phyloP scores from a whole-genome alignment of 176 grass and related monocot species.

The Cocos nucifera region DNA sequence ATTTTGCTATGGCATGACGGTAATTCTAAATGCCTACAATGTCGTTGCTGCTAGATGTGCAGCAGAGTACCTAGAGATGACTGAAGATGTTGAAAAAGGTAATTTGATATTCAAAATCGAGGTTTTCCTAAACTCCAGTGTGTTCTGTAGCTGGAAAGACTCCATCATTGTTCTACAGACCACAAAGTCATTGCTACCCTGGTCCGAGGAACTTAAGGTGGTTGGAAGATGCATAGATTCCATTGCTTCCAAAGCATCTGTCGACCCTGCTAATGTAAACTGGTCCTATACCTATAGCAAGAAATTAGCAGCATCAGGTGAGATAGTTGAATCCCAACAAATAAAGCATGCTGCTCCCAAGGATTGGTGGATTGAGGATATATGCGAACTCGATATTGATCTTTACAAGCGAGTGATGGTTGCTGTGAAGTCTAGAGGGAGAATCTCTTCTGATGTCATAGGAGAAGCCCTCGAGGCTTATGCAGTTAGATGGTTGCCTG shows the following conservation, averaged over 20 bases:
- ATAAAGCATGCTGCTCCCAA: constrained; percentile 38
- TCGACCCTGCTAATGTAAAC: constrained; percentile 68
- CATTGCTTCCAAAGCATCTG: constrained; percentile 80
- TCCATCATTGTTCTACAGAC: constrained; percentile 86
- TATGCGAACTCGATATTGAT: constrained; percentile 89
- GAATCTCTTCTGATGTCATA: constrained; percentile 80
- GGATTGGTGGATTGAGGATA: constrained; percentile 96
- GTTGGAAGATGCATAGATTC: constrained; percentile 86
- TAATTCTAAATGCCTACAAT: constrained; percentile 88
- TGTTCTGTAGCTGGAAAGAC: constrained; percentile 94
- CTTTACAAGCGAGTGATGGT: constrained; percentile 96
- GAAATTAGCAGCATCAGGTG: constrained; percentile 42
- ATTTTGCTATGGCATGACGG: constrained; percentile 95
- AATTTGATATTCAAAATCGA: constrained; percentile 98
- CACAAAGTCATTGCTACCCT: constrained; percentile 57
- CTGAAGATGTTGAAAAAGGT: constrained; percentile 82
- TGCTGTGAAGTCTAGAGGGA: constrained; percentile 83
- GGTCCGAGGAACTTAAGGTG: constrained; percentile 79
- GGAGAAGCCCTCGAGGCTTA: constrained; percentile 80
- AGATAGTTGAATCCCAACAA: constrained; percentile 49
- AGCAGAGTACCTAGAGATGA: constrained; percentile 87
- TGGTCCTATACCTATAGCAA: constrained; percentile 76
- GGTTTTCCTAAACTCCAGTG: constrained; percentile 82
- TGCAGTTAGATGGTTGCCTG: constrained; percentile 86
- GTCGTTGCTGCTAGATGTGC: constrained; percentile 79